Conservation (phyloP, 1,284 basidiomycete species). For the Sporisorium scitamineum region DNA sequence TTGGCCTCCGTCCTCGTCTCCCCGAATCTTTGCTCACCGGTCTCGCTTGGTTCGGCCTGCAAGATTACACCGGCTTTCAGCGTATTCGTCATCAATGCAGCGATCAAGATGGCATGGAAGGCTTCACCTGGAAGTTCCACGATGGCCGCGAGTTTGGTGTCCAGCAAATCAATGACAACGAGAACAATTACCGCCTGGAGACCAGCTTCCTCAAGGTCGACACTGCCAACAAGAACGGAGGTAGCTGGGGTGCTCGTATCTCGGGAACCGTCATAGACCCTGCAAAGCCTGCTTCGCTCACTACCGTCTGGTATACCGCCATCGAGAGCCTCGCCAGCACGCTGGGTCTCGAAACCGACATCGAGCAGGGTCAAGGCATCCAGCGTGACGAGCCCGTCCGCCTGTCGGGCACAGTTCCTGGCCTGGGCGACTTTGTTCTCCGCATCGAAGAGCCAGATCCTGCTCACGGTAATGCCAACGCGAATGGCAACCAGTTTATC, state of each 20-base stretch:
- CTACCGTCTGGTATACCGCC: slow-evolving; percentile 85
- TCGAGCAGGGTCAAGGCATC: slow-evolving; percentile 78
- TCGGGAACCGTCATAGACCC: slow-evolving; percentile 82
- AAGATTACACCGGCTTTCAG: slow-evolving; percentile 52
- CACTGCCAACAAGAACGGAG: slow-evolving; percentile 70
- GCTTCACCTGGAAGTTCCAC: slow-evolving; percentile 88
- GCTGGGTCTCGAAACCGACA: slow-evolving; percentile 77
- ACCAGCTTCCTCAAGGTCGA: slow-evolving; percentile 82
- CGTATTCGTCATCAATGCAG: slow-evolving; percentile 87
- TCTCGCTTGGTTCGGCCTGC: slow-evolving; percentile 78
- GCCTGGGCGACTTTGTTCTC: slow-evolving; percentile 84
- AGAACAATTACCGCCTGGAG: slow-evolving; percentile 85
- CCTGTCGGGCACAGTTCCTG: slow-evolving; percentile 79
- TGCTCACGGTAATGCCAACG: slow-evolving; percentile 69
- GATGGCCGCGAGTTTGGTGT: slow-evolving; percentile 86
- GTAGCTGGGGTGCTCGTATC: slow-evolving; percentile 89
- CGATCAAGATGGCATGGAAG: slow-evolving; percentile 82
- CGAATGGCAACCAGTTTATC: slow-evolving; percentile 69
- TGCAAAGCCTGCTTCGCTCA: slow-evolving; percentile 74
- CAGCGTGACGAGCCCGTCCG: slow-evolving; percentile 72
- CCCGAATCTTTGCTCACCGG: slow-evolving; percentile 90
- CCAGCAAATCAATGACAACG: slow-evolving; percentile 82
- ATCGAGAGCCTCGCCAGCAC: slow-evolving; percentile 80
- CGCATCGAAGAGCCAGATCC: slow-evolving; percentile 81
- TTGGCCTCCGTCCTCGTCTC: slow-evolving; percentile 84